Conservation (phyloP, 148 eudicot genomes). For the Bassia scoparia region DNA sequence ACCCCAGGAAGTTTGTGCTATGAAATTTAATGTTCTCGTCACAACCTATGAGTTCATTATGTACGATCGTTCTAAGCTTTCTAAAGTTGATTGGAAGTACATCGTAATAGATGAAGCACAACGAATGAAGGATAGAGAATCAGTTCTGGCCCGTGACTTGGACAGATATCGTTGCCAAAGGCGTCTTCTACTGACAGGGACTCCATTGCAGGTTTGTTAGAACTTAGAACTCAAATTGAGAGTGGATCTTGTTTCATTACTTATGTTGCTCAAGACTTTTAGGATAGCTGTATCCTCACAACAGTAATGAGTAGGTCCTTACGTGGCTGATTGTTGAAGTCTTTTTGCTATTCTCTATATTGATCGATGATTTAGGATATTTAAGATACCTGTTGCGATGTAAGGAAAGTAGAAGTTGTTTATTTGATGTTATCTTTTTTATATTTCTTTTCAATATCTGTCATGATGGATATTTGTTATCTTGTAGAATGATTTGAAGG, state of each 20-base stretch:
- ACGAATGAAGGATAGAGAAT: constrained; percentile 98
- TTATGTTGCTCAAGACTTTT: background rate
- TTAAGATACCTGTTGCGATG: background rate
- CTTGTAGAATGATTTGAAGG: constrained; percentile 93
- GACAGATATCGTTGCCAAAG: constrained; percentile 97
- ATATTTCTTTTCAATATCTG: constrained; percentile 8
- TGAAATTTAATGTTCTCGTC: constrained; percentile 98
- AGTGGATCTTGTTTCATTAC: background rate
- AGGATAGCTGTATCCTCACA: background rate
- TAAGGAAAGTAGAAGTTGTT: background rate
- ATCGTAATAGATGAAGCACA: constrained; percentile 98
- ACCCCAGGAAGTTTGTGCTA: constrained; percentile 77
- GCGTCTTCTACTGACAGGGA: constrained; percentile 94
- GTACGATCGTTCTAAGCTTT: constrained; percentile 93
- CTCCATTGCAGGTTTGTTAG: constrained; percentile 80
- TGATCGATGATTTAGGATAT: background rate
- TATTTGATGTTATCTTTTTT: background rate
- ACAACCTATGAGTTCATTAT: constrained; percentile 97
- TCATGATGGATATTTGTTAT: constrained; percentile 12
- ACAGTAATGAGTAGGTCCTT: background rate
- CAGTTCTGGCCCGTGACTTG: constrained; percentile 95
- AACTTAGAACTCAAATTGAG: constrained; percentile 9
- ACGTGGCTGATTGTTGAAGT: background rate
- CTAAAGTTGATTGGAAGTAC: constrained; percentile 93
- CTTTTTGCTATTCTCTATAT: background rate